Base-by-base conservation (phyloP, 2,329 filamentous ascomycete species). In the Fusarium dlaminii region DNA sequence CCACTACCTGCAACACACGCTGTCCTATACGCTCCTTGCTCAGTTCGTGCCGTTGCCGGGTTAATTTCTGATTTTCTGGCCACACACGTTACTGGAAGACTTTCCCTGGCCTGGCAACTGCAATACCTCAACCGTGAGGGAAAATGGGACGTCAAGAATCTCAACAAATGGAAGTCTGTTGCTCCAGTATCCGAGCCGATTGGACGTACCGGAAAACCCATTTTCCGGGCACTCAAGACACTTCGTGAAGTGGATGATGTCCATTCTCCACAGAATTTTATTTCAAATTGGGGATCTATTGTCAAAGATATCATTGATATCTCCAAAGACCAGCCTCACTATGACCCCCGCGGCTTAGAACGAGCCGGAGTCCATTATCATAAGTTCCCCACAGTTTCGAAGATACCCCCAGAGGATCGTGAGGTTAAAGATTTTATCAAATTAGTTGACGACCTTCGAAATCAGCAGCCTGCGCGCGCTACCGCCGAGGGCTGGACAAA, bases 111-210 rank as follows among this genome's bases (percentile, higher is more conserved):
- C 48, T 98, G 96, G 95, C 96, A 98, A 82, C 86, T 98, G 22
- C 93, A 96, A 77, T 92, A 96, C 78, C 90, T 98, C 30, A 94
- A 93, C 6, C 94, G 93, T 4, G 93, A 95, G 75, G 95, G 95
- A 7, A 98, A 98, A 84, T 98, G 96, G 96, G 96, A 98, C 79
- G 94, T 98, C 75, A 98, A 98, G 84, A 98, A 98, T 79, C 87
- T 98, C 17, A 91, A 89, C 67, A 98, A 98, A 80, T 98, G 96
- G 96, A 89, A 94, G 81, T 90, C 90, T 24, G 93, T 97, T 2
- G 83, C 86, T 3, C 93, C 95, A 1, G 93, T 97, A 3, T 97
- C 94, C 0, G 87, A 89, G 4, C 91, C 92, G 8, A 96, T 98
- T 68, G 93, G 89, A 7, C 82, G 79, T 11, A 36, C 56, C 12